Conservation (phyloP, 1,284 basidiomycete species). For the Trichosporon sp. region DNA sequence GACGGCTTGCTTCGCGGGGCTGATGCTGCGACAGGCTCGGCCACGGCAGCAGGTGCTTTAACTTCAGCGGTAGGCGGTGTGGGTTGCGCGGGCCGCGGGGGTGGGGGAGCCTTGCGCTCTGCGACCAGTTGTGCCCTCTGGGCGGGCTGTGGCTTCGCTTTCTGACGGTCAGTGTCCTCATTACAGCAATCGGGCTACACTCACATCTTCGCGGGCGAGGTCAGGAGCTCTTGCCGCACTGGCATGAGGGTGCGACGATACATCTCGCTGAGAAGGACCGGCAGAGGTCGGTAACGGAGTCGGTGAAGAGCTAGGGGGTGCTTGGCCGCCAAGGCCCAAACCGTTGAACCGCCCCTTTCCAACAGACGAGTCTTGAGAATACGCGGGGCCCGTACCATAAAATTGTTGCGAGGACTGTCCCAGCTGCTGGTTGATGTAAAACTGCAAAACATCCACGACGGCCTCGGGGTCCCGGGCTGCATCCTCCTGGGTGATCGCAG, state of each 20-base stretch:
- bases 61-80: background rate
- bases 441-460: constrained; percentile 93
- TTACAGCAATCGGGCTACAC: too few relatives aligned
- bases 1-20: background rate
- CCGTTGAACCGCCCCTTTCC: background rate
- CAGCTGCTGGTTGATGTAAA: constrained; percentile 94
- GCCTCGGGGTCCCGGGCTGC: constrained; percentile 96
- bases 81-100: constrained; percentile 48
- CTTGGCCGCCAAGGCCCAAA: background rate
- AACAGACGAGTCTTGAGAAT: background rate
- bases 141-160: constrained; percentile 6
- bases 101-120: constrained; percentile 46
- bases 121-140: constrained; percentile 30
- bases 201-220: constrained; percentile 7
- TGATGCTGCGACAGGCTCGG: background rate
- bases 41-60: background rate
- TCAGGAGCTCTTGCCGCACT: background rate
- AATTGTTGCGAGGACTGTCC: constrained; percentile 18
- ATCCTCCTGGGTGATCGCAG: constrained; percentile 95
- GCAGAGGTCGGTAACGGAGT: background rate
- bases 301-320: background rate
- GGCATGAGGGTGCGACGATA: background rate
- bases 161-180: background rate
- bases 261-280: background rate
- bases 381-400: background rate